These are phyloP conservation scores for Penicillium cataractarum DNA, from an alignment of 495 filamentous ascomycete genomes.

Conservation along the genomic window DNA sequence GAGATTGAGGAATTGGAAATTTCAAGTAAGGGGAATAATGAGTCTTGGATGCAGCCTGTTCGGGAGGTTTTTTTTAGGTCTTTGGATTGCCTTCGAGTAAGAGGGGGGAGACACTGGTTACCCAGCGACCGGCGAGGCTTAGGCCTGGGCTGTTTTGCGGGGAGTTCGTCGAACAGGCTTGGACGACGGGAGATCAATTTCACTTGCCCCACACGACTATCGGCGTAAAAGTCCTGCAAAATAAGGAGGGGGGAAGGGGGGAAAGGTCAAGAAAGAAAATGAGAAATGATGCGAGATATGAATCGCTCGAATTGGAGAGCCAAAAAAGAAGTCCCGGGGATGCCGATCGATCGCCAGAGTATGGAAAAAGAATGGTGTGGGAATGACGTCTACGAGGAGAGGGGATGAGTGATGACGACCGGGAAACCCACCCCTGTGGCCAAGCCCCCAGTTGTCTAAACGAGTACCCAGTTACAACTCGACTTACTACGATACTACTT, in stretches of 20 bases:
- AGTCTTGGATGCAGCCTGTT: neutral
- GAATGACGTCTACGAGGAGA: constrained; percentile 32
- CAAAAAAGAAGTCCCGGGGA: neutral
- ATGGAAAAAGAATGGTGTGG: neutral
- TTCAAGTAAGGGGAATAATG: neutral
- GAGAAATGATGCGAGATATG: neutral
- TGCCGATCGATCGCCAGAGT: constrained; percentile 6
- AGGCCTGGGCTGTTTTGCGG: constrained; percentile 22
- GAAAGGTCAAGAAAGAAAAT: neutral
- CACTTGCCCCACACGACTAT: constrained; percentile 22
- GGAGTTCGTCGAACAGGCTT: constrained; percentile 21
- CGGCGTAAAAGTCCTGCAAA: neutral
- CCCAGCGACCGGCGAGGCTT: constrained; percentile 30
- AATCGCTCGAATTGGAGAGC: neutral
- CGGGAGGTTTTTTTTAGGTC: neutral
- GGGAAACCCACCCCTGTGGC: too few relatives aligned
- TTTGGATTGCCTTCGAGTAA: neutral
- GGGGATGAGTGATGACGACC: constrained; percentile 26
- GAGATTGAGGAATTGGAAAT: neutral
- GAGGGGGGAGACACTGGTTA: constrained; percentile 23
- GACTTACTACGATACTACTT: neutral
- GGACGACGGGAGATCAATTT: constrained; percentile 16
- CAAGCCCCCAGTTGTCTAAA: too few relatives aligned
- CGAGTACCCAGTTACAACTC: constrained; percentile 10
- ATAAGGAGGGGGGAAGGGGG: neutral